Percentiles rank a stretch among this genome's conserved stretches.
Conservation (phyloP, 257 asterid species). For the Solanum chmielewskii region DNA sequence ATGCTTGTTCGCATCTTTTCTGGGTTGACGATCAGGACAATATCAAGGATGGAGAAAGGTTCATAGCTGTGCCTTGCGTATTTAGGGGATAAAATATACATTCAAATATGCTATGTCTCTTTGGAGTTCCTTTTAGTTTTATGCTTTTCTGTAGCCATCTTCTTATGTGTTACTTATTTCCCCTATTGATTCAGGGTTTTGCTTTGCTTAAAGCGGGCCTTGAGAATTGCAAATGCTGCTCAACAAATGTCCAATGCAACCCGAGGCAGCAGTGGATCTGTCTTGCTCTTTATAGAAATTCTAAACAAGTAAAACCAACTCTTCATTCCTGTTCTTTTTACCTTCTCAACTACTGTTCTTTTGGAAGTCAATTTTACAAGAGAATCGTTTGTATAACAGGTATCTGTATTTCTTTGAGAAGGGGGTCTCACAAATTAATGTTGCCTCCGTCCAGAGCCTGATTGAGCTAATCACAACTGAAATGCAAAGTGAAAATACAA, state of each 20-base stretch:
- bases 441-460: conserved; percentile 76
- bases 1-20: conserved; percentile 96
- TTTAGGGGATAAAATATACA: not conserved
- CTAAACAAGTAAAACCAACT: conserved; percentile 58
- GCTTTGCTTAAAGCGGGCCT: conserved; percentile 95
- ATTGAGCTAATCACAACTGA: conserved; percentile 73
- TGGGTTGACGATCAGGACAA: conserved; percentile 88
- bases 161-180: not conserved
- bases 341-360: not conserved
- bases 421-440: conserved; percentile 67
- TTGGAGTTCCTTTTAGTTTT: not conserved
- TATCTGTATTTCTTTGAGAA: conserved; percentile 97
- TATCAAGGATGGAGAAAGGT: conserved; percentile 95
- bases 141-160: not conserved
- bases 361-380: not conserved
- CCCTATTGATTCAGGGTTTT: conserved; percentile 52
- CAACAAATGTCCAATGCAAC: conserved; percentile 96
- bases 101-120: not conserved
- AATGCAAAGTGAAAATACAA: conserved; percentile 50
- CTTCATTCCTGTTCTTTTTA: not conserved
- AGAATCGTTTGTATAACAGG: conserved; percentile 25
- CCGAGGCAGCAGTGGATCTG: conserved; percentile 82
- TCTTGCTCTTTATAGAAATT: conserved; percentile 76
- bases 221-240: conserved; percentile 91
- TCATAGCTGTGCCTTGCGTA: not conserved